These are phyloP conservation scores for Prunus mira DNA, from an alignment of 306 rosid species.

Conservation along the genomic window DNA sequence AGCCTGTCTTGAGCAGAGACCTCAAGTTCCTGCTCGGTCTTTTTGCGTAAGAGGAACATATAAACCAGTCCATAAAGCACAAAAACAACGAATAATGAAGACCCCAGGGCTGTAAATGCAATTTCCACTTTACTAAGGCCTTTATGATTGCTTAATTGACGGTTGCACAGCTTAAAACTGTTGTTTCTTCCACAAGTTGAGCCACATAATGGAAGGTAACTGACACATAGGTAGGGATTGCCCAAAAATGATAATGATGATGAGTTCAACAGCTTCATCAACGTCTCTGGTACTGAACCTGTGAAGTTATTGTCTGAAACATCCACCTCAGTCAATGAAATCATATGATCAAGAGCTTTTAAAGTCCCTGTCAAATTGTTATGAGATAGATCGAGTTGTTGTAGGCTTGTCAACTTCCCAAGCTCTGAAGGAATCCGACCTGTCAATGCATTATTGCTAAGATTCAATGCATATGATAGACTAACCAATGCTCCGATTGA, in stretches of 20 bases:
- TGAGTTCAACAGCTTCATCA: constrained; percentile 46
- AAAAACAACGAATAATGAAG: constrained; percentile 33
- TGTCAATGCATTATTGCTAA: too few species aligned
- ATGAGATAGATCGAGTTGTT: constrained; percentile 51
- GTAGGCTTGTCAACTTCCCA: constrained; percentile 30
- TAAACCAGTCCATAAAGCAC: constrained; percentile 40
- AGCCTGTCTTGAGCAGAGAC: constrained; percentile 34
- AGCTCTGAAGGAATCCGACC: constrained; percentile 23
- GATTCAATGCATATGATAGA: too few species aligned
- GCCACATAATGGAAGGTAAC: constrained; percentile 34
- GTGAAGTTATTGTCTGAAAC: constrained; percentile 63
- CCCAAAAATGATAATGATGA: constrained; percentile 46
- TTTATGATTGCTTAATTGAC: constrained; percentile 24
- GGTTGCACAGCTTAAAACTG: constrained; percentile 44
- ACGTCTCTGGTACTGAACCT: constrained; percentile 50
- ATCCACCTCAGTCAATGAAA: constrained; percentile 45
- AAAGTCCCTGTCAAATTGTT: constrained; percentile 77
- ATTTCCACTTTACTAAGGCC: constrained; percentile 37
- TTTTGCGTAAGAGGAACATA: constrained; percentile 24
- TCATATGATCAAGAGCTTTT: constrained; percentile 38
- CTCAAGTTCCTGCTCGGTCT: constrained; percentile 28
- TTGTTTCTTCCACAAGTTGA: constrained; percentile 30
- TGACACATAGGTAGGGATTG: constrained; percentile 61
- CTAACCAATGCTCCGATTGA: constrained; percentile 53
- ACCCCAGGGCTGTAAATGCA: constrained; percentile 58